Conservation (phyloP, 2,329 filamentous ascomycete species). For the Delphinella strobiligena region DNA sequence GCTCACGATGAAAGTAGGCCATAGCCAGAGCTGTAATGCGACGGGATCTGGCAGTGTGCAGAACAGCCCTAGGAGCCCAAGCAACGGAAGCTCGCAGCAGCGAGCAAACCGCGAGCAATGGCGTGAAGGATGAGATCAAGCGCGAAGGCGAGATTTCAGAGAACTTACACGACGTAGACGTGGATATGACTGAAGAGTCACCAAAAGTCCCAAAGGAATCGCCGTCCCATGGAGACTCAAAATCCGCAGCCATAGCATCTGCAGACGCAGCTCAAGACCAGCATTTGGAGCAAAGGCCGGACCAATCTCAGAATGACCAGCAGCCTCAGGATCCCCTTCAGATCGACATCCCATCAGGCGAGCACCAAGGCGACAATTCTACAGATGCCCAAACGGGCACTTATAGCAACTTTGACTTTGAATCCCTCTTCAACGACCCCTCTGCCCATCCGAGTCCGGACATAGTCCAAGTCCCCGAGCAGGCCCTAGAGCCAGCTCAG, state of each 20-base stretch:
- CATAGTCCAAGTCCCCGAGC: background rate
- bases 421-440: slow-evolving; percentile 23
- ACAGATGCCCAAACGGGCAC: slow-evolving; percentile 9
- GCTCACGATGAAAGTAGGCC: no score
- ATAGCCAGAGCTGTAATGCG: slow-evolving; percentile 21
- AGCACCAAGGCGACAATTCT: slow-evolving; percentile 5
- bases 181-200: background rate
- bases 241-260: background rate
- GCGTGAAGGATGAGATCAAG: background rate
- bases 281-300: background rate
- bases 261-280: background rate
- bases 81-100: background rate
- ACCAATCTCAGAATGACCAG: background rate
- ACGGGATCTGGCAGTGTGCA: slow-evolving; percentile 20
- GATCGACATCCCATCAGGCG: slow-evolving; percentile 4
- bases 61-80: background rate
- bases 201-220: background rate
- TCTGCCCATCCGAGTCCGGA: background rate
- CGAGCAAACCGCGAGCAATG: background rate
- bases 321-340: background rate
- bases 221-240: background rate
- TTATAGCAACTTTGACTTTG: slow-evolving; percentile 20
- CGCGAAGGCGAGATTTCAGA: no score
- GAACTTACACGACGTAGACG: background rate
- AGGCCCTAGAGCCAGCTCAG: background rate